Evolutionary conservation across 495 filamentous ascomycete genomes (phyloP), one percentile per base, ranked within the genome.

Genomic region (Talaromyces trachyspermus): DNA sequence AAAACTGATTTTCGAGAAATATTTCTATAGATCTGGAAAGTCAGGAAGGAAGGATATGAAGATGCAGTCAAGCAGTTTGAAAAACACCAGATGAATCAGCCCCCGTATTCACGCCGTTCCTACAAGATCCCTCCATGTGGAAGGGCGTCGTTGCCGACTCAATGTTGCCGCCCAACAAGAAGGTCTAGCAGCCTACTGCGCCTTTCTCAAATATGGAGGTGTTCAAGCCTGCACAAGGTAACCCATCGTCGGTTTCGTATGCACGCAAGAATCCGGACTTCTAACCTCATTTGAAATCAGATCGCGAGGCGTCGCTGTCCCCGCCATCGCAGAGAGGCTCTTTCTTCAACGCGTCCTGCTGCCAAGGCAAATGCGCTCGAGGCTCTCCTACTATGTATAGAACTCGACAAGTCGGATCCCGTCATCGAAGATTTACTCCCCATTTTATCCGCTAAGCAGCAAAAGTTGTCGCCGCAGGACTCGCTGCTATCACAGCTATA

Each of bases 161-260:
- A 97, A 99, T 59, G 94, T 99, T 44, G 92, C 94, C 7, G 92
- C 92, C 45, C 92, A 99, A 59, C 84, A 91, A 62, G 92, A 99
- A 48, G 92, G 88, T 51, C 77, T 99, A 36, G 81, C 76, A 26
- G 80, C 89, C 37, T 80, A 92, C 54, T 95, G 90, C 63, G 77
- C 88, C 0, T 97, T 95, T 58, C 71, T 97, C 49, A 87, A 95
- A 60, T 95, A 84, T 55, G 86, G 86, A 46, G 89, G 91, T 25
- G 65, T 68, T 29, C 83, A 90, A 56, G 80, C 81, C 32, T 91
- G 86, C 60, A 77, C 83, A 51, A 81, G 88, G 76, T 84, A 64
- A 17, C 68, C 55, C 24, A 19, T 49, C 32, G n/a, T n/a, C n/a
- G n/a, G n/a, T 15, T 19, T 12, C 18, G 14, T 8, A 18, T 18